Percentiles rank a stretch among this genome's conserved stretches.
phyloP scores from a whole-genome alignment of 331 rosid genomes.

The Acacia concinna region DNA sequence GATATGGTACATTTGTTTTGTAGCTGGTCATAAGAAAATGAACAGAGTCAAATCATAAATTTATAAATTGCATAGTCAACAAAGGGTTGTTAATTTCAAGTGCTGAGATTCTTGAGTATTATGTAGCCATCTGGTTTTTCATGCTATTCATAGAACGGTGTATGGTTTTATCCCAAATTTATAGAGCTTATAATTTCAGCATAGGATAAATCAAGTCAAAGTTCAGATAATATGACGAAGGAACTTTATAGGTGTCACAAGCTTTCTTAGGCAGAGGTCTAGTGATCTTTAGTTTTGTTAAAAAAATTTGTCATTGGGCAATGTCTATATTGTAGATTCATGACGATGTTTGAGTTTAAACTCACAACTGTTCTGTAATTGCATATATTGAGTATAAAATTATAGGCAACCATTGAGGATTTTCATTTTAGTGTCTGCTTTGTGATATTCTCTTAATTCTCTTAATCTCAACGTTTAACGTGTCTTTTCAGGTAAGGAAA shows the following conservation, averaged over 20 bases:
- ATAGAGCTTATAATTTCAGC: neutral
- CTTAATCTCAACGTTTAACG: neutral
- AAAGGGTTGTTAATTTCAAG: neutral
- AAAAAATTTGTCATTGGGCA: neutral
- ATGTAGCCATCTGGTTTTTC: neutral
- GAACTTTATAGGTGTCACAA: neutral
- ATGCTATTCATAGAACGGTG: neutral
- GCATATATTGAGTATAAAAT: neutral
- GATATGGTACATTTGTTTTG: neutral
- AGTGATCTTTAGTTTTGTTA: neutral
- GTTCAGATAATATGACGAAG: neutral
- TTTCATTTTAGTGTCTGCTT: neutral
- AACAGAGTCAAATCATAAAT: too few species aligned
- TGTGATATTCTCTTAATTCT: neutral
- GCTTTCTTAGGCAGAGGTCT: neutral
- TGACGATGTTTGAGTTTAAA: neutral
- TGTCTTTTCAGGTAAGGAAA: too few species aligned
- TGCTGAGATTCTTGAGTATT: neutral
- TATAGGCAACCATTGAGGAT: neutral
- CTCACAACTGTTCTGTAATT: neutral
- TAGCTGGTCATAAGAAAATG: neutral
- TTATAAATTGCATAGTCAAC: neutral
- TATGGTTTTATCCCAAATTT: neutral
- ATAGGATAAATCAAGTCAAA: neutral
- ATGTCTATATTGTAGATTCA: neutral